Base-by-base conservation (phyloP, 2,329 filamentous ascomycete species). In the Beauveria brongniartii region DNA sequence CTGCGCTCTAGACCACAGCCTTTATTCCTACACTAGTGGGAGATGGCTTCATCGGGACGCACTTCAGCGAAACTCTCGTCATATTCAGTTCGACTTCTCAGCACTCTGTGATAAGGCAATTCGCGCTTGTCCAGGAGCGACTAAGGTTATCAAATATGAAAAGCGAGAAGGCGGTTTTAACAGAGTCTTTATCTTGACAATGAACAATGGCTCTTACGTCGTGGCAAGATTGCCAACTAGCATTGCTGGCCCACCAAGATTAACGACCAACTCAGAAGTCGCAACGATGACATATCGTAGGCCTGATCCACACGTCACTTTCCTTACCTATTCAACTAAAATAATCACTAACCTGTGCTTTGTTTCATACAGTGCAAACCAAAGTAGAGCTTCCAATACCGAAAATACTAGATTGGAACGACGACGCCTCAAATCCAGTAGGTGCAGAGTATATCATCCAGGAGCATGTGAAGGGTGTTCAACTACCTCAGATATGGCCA, bases 361-460 rank as follows among this genome's bases (percentile, higher is more conserved):
- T 55, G 30, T 26, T 54, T 12, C 8, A 52, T 22, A 12, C n/a
- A 55, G 52, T 55, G 43, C 52, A 43, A 30, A 16, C 12, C 7
- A 55, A 43, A 8, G 18, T 4, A 2, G 34, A 26, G 20, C 52
- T 55, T n/a, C 52, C 52, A 26, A 28, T 55, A 9, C 52, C 37
- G 20, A 55, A 43, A 28, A 28, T 55, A 8, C 22, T 55, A 5
- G 52, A 28, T 22, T 55, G 52, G 52, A 55, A 55, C 24, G 52
- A 55, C 37, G 37, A 55, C 20, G 34, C 37, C 10, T 43, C 37
- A 43, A 55, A 55, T 20, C 52, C 52, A 20, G 52, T 55, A 7
- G 52, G 40, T 22, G 52, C 52, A 43, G 52, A 55, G 24, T 55
- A 55, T 28, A 55, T 55, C 34, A 55, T 55, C 34, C 52, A 55